Evolutionary conservation across 2,329 filamentous ascomycete species (phyloP), one percentile per base, ranked within the genome.

Genomic region (Allantophomopsis lycopodina): DNA sequence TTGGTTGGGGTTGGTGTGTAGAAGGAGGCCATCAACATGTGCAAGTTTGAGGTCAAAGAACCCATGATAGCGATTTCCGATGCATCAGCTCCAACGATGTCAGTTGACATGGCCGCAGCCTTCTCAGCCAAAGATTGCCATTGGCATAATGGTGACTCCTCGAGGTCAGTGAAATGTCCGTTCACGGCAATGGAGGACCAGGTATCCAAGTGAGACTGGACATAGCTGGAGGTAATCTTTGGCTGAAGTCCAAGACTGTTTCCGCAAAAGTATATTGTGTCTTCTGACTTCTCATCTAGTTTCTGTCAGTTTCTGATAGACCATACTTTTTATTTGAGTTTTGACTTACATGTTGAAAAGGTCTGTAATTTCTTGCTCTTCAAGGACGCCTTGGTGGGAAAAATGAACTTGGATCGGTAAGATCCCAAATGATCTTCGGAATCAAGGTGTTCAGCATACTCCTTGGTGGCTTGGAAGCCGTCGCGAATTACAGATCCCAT

Each of bases 221-320:
- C 62, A 45, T 84, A 78, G 13, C 69, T 62, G 14, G 71, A 66
- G 0, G 79, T 77, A 12, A 71, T 71, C 45, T 72, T 76, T 35
- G 88, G 86, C 57, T 94, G 87, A 4, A 89, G 72, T 31, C 87
- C 87, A 1, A 94, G 71, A 0, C 86, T 94, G 63, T 94, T 94
- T 41, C 88, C 88, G 48, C 86, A 89, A 46, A 95, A 77, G 59
- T 94, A 95, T 43, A 85, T 79, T 43, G 69, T 72, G 36, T 63
- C 61, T 20, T 66, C 61, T n/a, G 48, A 16, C 21, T 32, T 37
- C 36, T 36, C 36, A 14, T 52, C 50, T 41, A 47, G 49, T 40
- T 51, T 8, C 8, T 28, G 8, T 28, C 10, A 28, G 23, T 8
- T 10, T 10, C 11, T 28, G 23, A 12, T 10, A 28, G 7, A 12